Evolutionary conservation across 2,329 filamentous ascomycete species (phyloP).

Genomic region (Emergomyces pasteurianus): DNA sequence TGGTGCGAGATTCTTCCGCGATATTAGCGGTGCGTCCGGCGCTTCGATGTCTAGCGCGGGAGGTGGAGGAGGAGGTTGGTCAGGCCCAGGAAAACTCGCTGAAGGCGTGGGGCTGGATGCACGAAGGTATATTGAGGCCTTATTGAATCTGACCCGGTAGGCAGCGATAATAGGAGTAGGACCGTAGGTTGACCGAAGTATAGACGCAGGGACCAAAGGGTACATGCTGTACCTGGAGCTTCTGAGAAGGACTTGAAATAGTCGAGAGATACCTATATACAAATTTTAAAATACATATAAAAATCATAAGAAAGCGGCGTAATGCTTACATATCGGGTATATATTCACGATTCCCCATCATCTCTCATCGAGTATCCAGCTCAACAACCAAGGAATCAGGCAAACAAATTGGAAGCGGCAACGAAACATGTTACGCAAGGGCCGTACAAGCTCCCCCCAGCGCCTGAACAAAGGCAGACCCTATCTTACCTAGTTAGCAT

Average conservation of each 20-base stretch:
- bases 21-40: slow-evolving; percentile 26
- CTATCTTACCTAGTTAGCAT: no score
- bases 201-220: no score
- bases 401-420: neutral
- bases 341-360: neutral
- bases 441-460: neutral
- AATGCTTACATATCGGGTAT: no score
- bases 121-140: slow-evolving; percentile 34
- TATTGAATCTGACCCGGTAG: slow-evolving; percentile 34
- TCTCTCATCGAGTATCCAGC: neutral
- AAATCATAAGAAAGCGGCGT: neutral
- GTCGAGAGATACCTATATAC: neutral
- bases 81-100: slow-evolving; percentile 24
- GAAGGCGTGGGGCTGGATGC: slow-evolving; percentile 38
- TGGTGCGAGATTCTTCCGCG: slow-evolving; percentile 26
- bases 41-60: slow-evolving; percentile 15
- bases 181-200: no score
- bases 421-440: neutral
- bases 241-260: neutral
- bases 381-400: neutral
- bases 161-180: no score
- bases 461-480: no score
- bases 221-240: neutral
- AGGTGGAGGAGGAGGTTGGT: slow-evolving; percentile 15
- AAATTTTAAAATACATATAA: neutral